Percentiles rank a stretch among this genome's conserved stretches.
Conservation (phyloP, 768 basidiomycete genomes). For the Boletus edulis region DNA sequence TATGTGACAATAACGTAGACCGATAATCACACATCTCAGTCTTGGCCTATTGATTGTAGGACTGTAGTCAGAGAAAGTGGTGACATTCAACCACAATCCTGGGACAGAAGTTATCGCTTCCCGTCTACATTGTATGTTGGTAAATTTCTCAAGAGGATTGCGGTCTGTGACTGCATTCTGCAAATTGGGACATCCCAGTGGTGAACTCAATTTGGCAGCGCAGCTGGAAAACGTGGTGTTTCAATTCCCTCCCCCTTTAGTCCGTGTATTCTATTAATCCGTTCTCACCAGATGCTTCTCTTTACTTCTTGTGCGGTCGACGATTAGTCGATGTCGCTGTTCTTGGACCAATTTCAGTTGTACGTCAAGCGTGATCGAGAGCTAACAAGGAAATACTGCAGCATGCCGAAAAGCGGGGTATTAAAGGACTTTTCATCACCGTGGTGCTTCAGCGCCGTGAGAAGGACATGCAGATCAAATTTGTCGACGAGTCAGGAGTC, state of each 20-base stretch:
- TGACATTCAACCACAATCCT: conserved; percentile 19
- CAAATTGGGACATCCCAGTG: too few species aligned
- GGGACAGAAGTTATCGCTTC: too few species aligned
- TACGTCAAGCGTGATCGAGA: conserved; percentile 86
- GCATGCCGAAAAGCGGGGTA: conserved; percentile 82
- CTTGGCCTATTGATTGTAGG: conserved; percentile 67
- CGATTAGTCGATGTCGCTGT: conserved; percentile 81
- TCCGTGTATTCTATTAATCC: too few species aligned
- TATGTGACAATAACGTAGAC: not conserved
- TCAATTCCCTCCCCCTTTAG: too few species aligned
- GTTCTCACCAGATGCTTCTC: conserved; percentile 84
- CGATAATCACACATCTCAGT: conserved; percentile 28
- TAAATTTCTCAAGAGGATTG: too few species aligned
- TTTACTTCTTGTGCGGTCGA: conserved; percentile 92
- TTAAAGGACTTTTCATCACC: conserved; percentile 91
- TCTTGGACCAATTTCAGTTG: conserved; percentile 82
- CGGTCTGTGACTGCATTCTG: too few species aligned
- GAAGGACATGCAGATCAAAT: conserved; percentile 95
- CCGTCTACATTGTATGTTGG: too few species aligned
- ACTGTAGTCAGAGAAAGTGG: conserved; percentile 60
- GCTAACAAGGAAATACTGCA: conserved; percentile 79
- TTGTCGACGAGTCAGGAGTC: conserved; percentile 59
- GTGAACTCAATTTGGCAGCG: too few species aligned
- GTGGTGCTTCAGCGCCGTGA: conserved; percentile 88
- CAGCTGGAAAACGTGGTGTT: too few species aligned